Percentiles rank a stretch among this genome's conserved stretches.
Evolutionary conservation across 176 grass and related monocot species (phyloP).

Genomic region (Avena atlantica): DNA sequence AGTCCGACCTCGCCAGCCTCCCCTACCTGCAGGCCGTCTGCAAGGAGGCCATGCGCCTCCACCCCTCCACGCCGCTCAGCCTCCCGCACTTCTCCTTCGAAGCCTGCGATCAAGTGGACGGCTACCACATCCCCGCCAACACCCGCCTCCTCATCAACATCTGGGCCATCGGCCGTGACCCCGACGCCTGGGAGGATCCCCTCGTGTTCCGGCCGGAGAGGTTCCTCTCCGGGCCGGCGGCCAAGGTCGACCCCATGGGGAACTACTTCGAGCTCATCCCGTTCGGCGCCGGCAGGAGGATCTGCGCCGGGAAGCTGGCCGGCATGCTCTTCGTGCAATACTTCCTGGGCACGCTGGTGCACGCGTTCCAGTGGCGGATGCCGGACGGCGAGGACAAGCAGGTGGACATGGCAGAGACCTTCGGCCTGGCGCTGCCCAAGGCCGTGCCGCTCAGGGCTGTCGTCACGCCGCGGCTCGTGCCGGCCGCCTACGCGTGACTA

Average conservation of each 20-base stretch:
- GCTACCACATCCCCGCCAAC: slow-evolving; percentile 62
- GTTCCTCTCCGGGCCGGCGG: slow-evolving; percentile 49
- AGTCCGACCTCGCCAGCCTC: slow-evolving; percentile 61
- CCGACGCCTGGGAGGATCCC: slow-evolving; percentile 55
- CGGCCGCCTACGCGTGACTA: slow-evolving; percentile 33
- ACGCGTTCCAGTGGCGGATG: slow-evolving; percentile 74
- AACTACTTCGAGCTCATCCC: slow-evolving; percentile 90
- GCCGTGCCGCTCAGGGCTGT: slow-evolving; percentile 66
- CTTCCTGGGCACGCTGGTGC: slow-evolving; percentile 61
- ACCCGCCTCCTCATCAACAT: slow-evolving; percentile 75
- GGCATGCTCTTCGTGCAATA: slow-evolving; percentile 93
- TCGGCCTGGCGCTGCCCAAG: slow-evolving; percentile 72
- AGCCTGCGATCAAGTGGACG: slow-evolving; percentile 55
- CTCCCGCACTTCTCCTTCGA: slow-evolving; percentile 84
- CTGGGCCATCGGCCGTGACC: slow-evolving; percentile 83
- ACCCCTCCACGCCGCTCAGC: slow-evolving; percentile 80
- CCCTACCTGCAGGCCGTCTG: slow-evolving; percentile 79
- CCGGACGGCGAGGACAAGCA: slow-evolving; percentile 54
- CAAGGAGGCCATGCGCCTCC: slow-evolving; percentile 78
- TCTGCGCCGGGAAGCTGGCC: slow-evolving; percentile 81
- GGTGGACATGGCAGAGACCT: slow-evolving; percentile 75
- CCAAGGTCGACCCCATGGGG: slow-evolving; percentile 60
- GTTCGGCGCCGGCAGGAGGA: slow-evolving; percentile 73
- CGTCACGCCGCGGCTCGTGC: slow-evolving; percentile 42
- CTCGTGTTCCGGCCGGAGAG: slow-evolving; percentile 76